Conservation (phyloP, 495 filamentous ascomycete species). For the Acidomyces sp. region DNA sequence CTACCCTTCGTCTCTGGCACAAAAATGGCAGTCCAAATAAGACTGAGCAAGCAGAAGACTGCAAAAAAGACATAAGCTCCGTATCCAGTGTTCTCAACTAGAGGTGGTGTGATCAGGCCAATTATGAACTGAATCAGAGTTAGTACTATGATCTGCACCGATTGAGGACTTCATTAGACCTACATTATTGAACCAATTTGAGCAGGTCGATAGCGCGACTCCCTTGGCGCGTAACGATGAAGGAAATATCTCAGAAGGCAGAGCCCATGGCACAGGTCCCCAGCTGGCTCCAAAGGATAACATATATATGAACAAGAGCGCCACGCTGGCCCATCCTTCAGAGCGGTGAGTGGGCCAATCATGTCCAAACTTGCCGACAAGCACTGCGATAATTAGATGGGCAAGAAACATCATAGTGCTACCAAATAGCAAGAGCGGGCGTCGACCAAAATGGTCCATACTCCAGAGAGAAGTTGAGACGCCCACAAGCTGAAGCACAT, state of each 20-base stretch:
- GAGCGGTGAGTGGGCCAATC: conserved; percentile 21
- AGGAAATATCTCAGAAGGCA: conserved; percentile 21
- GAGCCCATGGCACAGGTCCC: conserved; percentile 22
- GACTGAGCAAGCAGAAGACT: conserved; percentile 42
- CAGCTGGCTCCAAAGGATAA: conserved; percentile 19
- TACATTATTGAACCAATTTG: conserved; percentile 9
- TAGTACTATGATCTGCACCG: no score
- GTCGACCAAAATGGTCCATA: conserved; percentile 26
- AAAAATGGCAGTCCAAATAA: conserved; percentile 41
- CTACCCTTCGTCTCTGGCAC: conserved; percentile 36
- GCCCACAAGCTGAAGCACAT: conserved; percentile 36
- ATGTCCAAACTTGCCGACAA: conserved; percentile 22
- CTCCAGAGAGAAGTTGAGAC: conserved; percentile 19
- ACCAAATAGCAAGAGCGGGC: conserved; percentile 22
- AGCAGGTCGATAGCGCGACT: conserved; percentile 24
- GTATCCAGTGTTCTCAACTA: conserved; percentile 42
- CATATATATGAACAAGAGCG: conserved; percentile 15
- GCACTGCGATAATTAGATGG: conserved; percentile 25
- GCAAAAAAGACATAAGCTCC: conserved; percentile 46
- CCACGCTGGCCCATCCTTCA: conserved; percentile 26
- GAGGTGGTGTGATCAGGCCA: conserved; percentile 37
- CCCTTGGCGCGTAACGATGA: conserved; percentile 35
- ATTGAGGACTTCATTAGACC: no score
- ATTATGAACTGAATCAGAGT: conserved; percentile 16
- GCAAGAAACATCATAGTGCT: conserved; percentile 21